Evolutionary conservation across 148 eudicot genomes (phyloP), one percentile per base, ranked within the genome.

Genomic region (Rhododendron molle): DNA sequence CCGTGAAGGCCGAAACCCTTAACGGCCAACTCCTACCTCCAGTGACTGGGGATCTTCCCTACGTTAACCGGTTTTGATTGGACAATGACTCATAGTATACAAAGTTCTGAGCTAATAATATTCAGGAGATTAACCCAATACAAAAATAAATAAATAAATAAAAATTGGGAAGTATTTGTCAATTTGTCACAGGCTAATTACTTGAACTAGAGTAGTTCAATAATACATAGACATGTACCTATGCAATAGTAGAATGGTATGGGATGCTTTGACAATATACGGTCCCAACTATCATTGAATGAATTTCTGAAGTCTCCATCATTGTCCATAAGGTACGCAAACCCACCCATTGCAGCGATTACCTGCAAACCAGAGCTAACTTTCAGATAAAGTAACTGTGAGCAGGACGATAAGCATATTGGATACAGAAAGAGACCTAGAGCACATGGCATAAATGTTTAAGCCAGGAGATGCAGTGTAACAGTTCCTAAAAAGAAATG

Each of bases 211-310:
- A 20, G 65, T 49, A 47, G 46, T 72, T 72, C 52, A 74, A 47
- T 52, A 58, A 3, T 23, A 50, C 28, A 26, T 10, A 60, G 44
- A 18, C 18, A 23, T 49, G 89, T 91, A 96, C 97, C 98, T 86
- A 96, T 89, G 81, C 92, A 91, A 84, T 96, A 96, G 93, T 96
- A 96, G 87, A 94, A 96, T 30, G 97, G 98, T 86, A 96, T 92
- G 21, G 98, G 98, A 90, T 96, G 98, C 88, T 90, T 96, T 73
- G 98, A 96, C 84, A 96, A 86, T 81, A 96, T 91, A 67, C 93
- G 97, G 81, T 96, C 97, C 98, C 98, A 96, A 73, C 97, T 94
- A 87, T 94, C 97, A 88, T 88, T 92, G 83, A 96, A 96, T 79
- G 96, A 92, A 84, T 94, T 92, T 87, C 98, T 93, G 86, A 94